Evolutionary conservation across 2,329 filamentous ascomycete genomes (phyloP).

Genomic region (Metarhizium guizhouense): DNA sequence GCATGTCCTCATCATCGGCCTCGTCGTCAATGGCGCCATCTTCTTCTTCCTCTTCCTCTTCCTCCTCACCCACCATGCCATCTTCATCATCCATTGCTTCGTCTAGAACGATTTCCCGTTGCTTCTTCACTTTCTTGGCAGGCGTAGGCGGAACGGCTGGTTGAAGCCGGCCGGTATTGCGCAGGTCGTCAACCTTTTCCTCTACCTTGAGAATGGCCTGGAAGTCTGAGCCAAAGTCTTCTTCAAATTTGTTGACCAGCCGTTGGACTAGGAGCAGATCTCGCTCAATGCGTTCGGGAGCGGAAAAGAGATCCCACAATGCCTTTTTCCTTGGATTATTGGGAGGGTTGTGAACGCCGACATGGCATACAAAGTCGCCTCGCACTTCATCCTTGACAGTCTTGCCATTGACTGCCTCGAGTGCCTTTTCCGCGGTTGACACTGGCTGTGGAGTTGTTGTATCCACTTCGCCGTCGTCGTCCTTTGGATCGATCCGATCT

Average conservation of each 20-base stretch:
- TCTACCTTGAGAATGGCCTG: conserved; percentile 76
- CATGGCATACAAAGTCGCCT: conserved; percentile 95
- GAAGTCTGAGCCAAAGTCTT: conserved; percentile 68
- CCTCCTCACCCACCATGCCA: conserved; percentile 58
- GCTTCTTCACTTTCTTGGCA: conserved; percentile 51
- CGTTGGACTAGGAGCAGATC: conserved; percentile 78
- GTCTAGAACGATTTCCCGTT: conserved; percentile 50
- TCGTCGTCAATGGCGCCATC: conserved; percentile 76
- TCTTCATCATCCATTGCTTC: conserved; percentile 55
- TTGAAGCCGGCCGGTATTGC: conserved; percentile 67
- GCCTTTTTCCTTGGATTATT: conserved; percentile 85
- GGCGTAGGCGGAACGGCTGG: conserved; percentile 46
- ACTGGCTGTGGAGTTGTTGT: conserved; percentile 42
- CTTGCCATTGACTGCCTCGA: conserved; percentile 94
- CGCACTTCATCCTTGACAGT: conserved; percentile 90
- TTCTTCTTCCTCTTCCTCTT: conserved; percentile 78
- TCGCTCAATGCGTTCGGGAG: conserved; percentile 85
- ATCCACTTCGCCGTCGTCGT: conserved; percentile 53
- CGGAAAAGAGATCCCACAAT: conserved; percentile 91
- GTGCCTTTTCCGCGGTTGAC: conserved; percentile 71
- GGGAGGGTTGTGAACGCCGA: conserved; percentile 89
- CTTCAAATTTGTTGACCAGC: conserved; percentile 75
- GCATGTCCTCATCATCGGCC: conserved; percentile 77
- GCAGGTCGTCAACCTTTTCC: conserved; percentile 74
- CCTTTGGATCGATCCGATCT: conserved; percentile 65